Percentiles rank a stretch among this genome's conserved stretches.
Conservation (phyloP, 257 asterid genomes). For the Hygrophila difformis region DNA sequence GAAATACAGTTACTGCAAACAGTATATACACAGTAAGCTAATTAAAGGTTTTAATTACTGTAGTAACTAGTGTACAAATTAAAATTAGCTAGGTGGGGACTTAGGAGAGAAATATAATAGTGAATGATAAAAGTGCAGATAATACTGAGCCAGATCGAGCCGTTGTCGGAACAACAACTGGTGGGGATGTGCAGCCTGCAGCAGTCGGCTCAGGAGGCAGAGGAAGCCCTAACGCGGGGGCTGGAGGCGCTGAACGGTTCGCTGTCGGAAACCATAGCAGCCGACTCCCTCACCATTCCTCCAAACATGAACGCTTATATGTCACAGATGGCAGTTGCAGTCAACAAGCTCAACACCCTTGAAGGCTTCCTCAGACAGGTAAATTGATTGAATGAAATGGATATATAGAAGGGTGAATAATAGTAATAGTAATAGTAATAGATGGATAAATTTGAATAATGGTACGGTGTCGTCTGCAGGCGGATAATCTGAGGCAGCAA, state of each 20-base stretch:
- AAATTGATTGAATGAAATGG: not conserved
- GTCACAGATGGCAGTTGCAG: conserved; percentile 71
- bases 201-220: conserved; percentile 62
- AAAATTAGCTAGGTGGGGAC: too few relatives aligned
- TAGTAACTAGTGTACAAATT: too few relatives aligned
- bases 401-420: too few relatives aligned
- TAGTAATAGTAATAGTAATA: too few relatives aligned
- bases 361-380: conserved; percentile 82
- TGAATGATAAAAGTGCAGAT: conserved; percentile 28
- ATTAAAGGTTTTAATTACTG: too few relatives aligned
- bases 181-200: conserved; percentile 54
- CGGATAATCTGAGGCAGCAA: conserved; percentile 66
- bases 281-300: conserved; percentile 51
- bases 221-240: conserved; percentile 64
- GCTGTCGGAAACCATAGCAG: conserved; percentile 44
- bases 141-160: conserved; percentile 38
- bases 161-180: conserved; percentile 56
- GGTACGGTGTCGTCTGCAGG: too few relatives aligned
- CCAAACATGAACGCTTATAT: conserved; percentile 50
- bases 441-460: too few relatives aligned
- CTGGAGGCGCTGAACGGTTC: conserved; percentile 50
- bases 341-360: conserved; percentile 61
- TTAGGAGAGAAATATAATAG: too few relatives aligned
- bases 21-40: too few relatives aligned
- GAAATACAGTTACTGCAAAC: too few relatives aligned